phyloP scores from a whole-genome alignment of 2,329 filamentous ascomycete species.

The Hirsutella minnesotensis region DNA sequence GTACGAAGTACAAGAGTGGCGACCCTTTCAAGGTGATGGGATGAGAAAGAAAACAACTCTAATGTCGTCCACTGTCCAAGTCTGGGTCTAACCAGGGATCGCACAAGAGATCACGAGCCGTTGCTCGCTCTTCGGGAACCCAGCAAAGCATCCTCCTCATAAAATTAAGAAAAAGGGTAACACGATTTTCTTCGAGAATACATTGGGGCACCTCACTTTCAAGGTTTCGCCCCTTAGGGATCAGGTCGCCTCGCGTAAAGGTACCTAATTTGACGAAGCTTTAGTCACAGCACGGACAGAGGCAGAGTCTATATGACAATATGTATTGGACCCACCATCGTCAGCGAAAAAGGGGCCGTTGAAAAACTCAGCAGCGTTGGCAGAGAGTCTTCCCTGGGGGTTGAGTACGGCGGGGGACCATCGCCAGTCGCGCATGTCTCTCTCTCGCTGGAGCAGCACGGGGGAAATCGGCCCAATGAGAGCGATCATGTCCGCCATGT shows the following conservation, averaged over 20 bases:
- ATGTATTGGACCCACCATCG: slow-evolving; percentile 6
- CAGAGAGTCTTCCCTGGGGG: slow-evolving; percentile 5
- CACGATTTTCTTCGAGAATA: slow-evolving; percentile 8
- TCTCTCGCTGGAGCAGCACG: slow-evolving; percentile 8
- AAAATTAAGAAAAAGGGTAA: slow-evolving; percentile 9
- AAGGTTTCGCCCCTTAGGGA: slow-evolving; percentile 5
- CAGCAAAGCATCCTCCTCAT: slow-evolving; percentile 13
- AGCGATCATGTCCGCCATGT: slow-evolving; percentile 13
- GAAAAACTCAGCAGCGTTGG: slow-evolving; percentile 9
- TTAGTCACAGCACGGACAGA: not conserved
- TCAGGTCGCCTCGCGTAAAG: slow-evolving; percentile 7
- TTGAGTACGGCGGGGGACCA: slow-evolving; percentile 8
- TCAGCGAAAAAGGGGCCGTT: slow-evolving; percentile 11
- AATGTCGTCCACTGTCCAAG: too few relatives aligned
- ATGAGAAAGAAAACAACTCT: too few relatives aligned
- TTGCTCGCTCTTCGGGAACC: slow-evolving; percentile 13
- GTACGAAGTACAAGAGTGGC: too few relatives aligned
- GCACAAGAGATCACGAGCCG: slow-evolving; percentile 10
- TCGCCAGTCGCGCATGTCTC: slow-evolving; percentile 8
- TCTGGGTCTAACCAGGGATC: slow-evolving; percentile 16
- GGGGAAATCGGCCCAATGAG: slow-evolving; percentile 11
- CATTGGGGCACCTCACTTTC: slow-evolving; percentile 6
- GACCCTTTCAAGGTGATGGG: too few relatives aligned
- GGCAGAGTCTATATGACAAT: not conserved
- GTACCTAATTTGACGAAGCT: slow-evolving; percentile 1